Conservation (phyloP, 768 basidiomycete species). For the Suillus brevipes region DNA sequence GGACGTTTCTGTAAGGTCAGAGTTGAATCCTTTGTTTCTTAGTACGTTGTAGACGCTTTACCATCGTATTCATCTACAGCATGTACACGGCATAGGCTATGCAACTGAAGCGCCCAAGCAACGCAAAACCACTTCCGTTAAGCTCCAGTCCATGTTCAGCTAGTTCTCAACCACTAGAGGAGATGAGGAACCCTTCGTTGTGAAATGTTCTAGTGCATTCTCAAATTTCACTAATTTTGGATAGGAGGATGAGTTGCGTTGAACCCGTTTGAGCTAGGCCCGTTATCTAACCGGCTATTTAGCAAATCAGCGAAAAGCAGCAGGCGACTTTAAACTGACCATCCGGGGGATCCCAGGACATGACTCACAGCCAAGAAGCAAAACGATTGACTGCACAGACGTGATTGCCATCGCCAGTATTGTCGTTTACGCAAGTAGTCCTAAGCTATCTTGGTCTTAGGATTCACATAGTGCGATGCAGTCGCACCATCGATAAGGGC, state of each 20-base stretch:
- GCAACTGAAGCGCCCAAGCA: not conserved
- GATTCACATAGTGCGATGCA: conserved; percentile 88
- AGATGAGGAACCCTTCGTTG: not conserved
- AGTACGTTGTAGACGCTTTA: not conserved
- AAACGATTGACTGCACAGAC: not conserved
- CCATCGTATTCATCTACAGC: not conserved
- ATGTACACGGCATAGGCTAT: not conserved
- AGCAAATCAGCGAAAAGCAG: not conserved
- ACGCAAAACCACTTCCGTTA: not conserved
- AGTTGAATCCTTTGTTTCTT: not conserved
- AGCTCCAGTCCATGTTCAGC: not conserved
- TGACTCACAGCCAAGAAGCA: not conserved
- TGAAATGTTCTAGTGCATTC: not conserved
- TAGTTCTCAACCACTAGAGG: not conserved
- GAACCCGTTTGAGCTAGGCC: not conserved
- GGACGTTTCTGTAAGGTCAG: not conserved
- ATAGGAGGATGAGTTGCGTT: not conserved
- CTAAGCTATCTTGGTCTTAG: conserved; percentile 67
- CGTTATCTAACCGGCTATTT: not conserved
- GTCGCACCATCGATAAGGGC: conserved; percentile 99
- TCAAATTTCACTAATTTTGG: not conserved
- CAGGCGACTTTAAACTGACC: too few relatives aligned
- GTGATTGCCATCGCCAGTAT: not conserved
- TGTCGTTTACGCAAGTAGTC: not conserved
- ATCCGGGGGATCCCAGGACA: not conserved